Conservation (phyloP, 306 rosid genomes). For the Gillenia trifoliata region DNA sequence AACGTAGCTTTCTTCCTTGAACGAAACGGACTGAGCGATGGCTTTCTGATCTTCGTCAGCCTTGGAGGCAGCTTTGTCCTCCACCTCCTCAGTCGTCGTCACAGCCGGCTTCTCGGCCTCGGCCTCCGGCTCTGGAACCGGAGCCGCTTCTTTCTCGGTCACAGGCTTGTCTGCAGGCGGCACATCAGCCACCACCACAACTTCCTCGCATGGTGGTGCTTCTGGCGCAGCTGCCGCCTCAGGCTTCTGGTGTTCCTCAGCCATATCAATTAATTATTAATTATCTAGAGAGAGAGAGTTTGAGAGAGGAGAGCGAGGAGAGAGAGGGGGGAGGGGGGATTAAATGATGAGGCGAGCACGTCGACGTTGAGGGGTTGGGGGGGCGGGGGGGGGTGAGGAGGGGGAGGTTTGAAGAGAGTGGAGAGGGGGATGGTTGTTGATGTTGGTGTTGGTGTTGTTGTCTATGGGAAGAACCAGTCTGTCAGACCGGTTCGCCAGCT, state of each 20-base stretch:
- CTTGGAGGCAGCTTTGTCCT: slow-evolving; percentile 24
- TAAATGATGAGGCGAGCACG: neutral
- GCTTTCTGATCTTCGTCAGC: slow-evolving; percentile 22
- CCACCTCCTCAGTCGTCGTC: slow-evolving; percentile 13
- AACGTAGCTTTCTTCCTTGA: slow-evolving; percentile 87
- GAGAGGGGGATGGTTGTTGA: neutral
- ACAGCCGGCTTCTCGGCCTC: slow-evolving; percentile 5
- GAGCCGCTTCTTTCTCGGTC: slow-evolving; percentile 3
- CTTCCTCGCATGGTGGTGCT: slow-evolving; percentile 19
- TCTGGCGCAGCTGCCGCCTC: slow-evolving; percentile 29
- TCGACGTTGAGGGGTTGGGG: neutral
- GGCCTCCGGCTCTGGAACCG: slow-evolving; percentile 19
- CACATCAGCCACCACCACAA: slow-evolving; percentile 24
- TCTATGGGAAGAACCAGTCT: slow-evolving; percentile 45
- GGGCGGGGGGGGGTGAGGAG: neutral
- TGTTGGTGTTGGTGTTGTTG: slow-evolving; percentile 5
- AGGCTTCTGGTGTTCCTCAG: slow-evolving; percentile 64
- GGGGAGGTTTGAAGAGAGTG: neutral
- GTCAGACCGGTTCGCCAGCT: slow-evolving; percentile 52
- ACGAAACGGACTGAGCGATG: slow-evolving; percentile 69
- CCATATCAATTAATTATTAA: slow-evolving; percentile 28
- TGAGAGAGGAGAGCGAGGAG: neutral
- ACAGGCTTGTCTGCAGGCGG: slow-evolving; percentile 21
- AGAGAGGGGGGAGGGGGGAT: neutral
- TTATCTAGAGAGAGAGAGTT: neutral